Evolutionary conservation across 2,329 filamentous ascomycete genomes (phyloP).

Genomic region (Monilinia polystroma): DNA sequence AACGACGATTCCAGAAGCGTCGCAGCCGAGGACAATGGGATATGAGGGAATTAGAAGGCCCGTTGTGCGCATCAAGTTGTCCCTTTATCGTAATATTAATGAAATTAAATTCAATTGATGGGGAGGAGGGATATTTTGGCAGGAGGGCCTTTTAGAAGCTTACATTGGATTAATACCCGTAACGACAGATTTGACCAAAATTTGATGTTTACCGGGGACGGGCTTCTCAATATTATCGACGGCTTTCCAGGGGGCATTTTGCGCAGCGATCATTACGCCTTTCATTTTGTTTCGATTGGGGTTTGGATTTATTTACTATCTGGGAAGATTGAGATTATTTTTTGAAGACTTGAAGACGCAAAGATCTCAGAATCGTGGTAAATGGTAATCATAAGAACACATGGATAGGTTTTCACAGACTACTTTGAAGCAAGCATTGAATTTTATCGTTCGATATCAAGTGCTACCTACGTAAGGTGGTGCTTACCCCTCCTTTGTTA

Average conservation of each 20-base stretch:
- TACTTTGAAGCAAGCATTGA: not conserved
- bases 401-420: not conserved
- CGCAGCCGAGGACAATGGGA: slow-evolving; percentile 44
- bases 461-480: not conserved
- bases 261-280: slow-evolving; percentile 3
- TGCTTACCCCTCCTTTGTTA: slow-evolving; percentile 19
- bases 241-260: slow-evolving; percentile 4
- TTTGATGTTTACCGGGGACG: slow-evolving; percentile 40
- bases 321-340: not conserved
- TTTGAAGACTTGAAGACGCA: too few species aligned
- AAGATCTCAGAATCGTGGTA: too few species aligned
- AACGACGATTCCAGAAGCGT: slow-evolving; percentile 41
- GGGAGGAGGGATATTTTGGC: not conserved
- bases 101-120: not conserved
- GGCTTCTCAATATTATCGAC: slow-evolving; percentile 33
- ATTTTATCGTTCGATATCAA: slow-evolving; percentile 8
- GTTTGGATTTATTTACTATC: not conserved
- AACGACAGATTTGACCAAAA: slow-evolving; percentile 42
- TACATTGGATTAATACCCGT: slow-evolving; percentile 44
- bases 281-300: not conserved
- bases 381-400: not conserved
- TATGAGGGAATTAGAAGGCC: slow-evolving; percentile 41
- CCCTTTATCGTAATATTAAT: slow-evolving; percentile 26
- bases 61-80: slow-evolving; percentile 41
- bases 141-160: slow-evolving; percentile 23